Evolutionary conservation across 495 filamentous ascomycete species (phyloP), one percentile per base, ranked within the genome.

Genomic region (Amphirosellinia nigrospora): DNA sequence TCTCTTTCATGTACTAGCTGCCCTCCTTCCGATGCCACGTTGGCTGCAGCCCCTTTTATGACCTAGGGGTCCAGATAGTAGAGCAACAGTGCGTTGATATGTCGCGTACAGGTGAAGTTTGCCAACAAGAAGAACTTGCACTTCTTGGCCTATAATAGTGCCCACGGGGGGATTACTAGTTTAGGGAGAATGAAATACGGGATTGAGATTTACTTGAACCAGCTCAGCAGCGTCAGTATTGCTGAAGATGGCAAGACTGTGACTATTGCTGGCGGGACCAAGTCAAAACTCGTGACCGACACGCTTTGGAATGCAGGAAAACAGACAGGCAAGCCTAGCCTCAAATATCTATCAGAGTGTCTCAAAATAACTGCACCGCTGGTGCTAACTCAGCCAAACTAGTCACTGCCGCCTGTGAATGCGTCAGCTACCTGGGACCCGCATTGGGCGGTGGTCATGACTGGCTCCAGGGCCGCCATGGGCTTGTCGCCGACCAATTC

Each of bases 371-470:
- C 19, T 8, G n/a, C 1, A 58, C 30, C 43, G 2, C n/a, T 19
- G 45, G 5, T 3, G 3, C 3, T 32, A 34, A 36, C 34, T 36
- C 3, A 28, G n/a, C n/a, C 5, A 6, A 45, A n/a, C 2, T 41
- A 66, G 84, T 84, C 1, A 84, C 83, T 28, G 85, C 84, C 56
- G 76, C 71, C 3, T 86, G 83, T 38, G 80, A 85, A 66, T 88
- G 85, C 72, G 79, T 82, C 3, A 78, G 83, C 58, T 68, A 77
- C 32, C 61, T 86, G 0, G 85, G 84, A 8, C 81, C 83, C 5
- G 80, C 73, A 0, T 81, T 88, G n/a, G 87, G 87, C 11, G 87
- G 85, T 60, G 87, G 86, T 45, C 82, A 86, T 62, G 87, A 87
- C n/a, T 79, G 76, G 60, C 77, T 85, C 11, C 81, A 85, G 73